Base-by-base conservation (phyloP, 306 rosid species). In the Mimosa pudica region DNA sequence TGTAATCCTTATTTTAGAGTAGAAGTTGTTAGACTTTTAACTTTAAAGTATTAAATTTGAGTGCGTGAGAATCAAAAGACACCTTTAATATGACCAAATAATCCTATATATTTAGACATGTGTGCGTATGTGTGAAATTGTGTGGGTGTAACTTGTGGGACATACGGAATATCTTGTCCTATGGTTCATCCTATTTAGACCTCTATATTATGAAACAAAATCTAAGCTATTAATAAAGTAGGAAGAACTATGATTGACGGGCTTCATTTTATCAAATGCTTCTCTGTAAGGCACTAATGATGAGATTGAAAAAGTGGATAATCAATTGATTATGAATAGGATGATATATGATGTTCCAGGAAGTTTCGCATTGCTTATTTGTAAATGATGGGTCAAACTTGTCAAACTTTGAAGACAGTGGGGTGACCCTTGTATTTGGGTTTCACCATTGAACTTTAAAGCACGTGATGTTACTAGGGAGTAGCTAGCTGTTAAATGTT, bases 301-400 rank as follows among this genome's bases (percentile, higher is more conserved):
- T 30, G 30, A 30, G 58, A 3, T 10, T 30, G 33, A 61, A 62
- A 62, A 33, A 17, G 67, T 10, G 35, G 30, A 24, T 61, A 30
- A 24, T 12, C 8, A 4, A 63, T 13, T 63, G 6, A 32, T 11
- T 32, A 10, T 30, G 68, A 11, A 10, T 17, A 16, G 5, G 58
- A 6, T 13, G 58, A 55, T 1, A 55, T 55, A 2, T 4, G 41
- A 8, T 5, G 48, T 62, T 76, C 36, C 3, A 17, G 49, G 49
- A 76, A 76, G 80, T 49, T 76, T 76, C 80, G 48, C n/a, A 8
- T 13, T 5, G 42, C 67, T 30, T 20, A 55, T 58, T 62, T 11
- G 42, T 11, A 0, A 0, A 8, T 32, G 9, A 11, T 32, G 9
- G 42, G 66, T 66, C 74, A 66, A 67, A 38, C 5, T 38, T 38